A percentile compares a stretch with the other conserved stretches of the same genome.
These are phyloP conservation scores for Trichoderma koningii DNA, from an alignment of 2,329 filamentous ascomycete genomes.

Conservation along the genomic window DNA sequence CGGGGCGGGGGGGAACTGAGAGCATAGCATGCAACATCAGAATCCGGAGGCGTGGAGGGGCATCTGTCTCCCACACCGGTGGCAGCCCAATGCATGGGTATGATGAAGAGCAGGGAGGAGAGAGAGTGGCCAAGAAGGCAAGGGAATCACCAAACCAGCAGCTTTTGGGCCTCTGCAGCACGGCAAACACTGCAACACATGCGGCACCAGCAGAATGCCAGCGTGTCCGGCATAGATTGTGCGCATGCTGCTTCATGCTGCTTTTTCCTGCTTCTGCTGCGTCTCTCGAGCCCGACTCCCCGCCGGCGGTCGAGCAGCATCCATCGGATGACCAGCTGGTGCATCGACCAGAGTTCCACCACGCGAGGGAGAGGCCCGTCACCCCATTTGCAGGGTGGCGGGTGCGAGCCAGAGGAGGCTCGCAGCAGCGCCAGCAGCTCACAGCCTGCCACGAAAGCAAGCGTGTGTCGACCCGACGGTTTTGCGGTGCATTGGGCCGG, in stretches of 20 bases:
- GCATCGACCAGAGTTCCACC: slow-evolving; percentile 27
- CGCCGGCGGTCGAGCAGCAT: neutral
- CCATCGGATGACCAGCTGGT: slow-evolving; percentile 26
- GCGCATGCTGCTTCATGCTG: neutral
- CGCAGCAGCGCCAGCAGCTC: slow-evolving; percentile 30
- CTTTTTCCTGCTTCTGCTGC: no score
- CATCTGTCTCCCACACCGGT: slow-evolving; percentile 22
- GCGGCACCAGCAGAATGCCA: slow-evolving; percentile 9
- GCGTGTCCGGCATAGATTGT: slow-evolving; percentile 26
- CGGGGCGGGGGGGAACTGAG: slow-evolving; percentile 24
- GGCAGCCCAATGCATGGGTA: slow-evolving; percentile 26
- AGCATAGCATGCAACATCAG: slow-evolving; percentile 25
- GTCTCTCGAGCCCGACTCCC: no score
- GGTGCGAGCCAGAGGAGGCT: slow-evolving; percentile 15
- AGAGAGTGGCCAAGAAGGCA: neutral
- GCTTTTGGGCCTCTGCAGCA: slow-evolving; percentile 1
- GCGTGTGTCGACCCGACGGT: slow-evolving; percentile 34
- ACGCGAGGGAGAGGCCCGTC: slow-evolving; percentile 12
- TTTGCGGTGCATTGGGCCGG: slow-evolving; percentile 28
- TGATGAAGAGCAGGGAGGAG: neutral
- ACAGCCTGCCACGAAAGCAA: slow-evolving; percentile 45
- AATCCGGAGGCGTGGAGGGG: slow-evolving; percentile 25
- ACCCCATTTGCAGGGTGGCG: slow-evolving; percentile 25
- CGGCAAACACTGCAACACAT: neutral
- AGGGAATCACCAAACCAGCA: slow-evolving; percentile 1